Evolutionary conservation across 495 filamentous ascomycete genomes (phyloP).

Genomic region (Lasiosphaeria ovina): DNA sequence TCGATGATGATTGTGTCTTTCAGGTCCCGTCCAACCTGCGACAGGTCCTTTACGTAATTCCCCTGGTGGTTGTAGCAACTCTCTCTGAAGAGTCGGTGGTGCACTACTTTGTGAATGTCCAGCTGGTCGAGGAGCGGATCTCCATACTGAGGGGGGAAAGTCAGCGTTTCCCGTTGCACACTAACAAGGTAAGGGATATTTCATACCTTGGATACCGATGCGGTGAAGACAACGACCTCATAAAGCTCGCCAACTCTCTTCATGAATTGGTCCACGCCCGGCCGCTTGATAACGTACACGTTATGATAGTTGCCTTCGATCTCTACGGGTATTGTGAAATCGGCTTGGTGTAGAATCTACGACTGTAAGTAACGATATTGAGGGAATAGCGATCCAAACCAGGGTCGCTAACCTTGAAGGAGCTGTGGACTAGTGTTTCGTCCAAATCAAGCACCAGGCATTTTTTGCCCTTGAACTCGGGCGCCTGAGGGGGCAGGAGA

Average conservation of each 20-base stretch:
- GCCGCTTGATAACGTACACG: constrained; percentile 98
- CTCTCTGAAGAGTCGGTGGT: constrained; percentile 94
- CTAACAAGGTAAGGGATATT: neutral
- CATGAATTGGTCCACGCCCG: constrained; percentile 97
- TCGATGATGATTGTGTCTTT: constrained; percentile 99
- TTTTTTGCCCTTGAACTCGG: constrained; percentile 80
- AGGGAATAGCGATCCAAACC: neutral
- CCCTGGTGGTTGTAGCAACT: constrained; percentile 99
- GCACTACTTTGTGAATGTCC: constrained; percentile 95
- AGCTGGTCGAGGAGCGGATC: constrained; percentile 95
- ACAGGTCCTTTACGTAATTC: constrained; percentile 99
- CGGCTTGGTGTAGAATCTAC: constrained; percentile 94
- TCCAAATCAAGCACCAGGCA: constrained; percentile 95
- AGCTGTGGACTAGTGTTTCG: constrained; percentile 98
- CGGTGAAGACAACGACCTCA: constrained; percentile 98
- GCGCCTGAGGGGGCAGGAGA: constrained; percentile 74
- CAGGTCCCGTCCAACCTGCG: constrained; percentile 92
- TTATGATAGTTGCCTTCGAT: constrained; percentile 99
- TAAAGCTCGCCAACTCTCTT: constrained; percentile 97
- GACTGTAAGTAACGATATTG: constrained; percentile 16
- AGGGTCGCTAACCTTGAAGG: constrained; percentile 77
- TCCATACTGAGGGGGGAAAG: constrained; percentile 67
- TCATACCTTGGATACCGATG: constrained; percentile 94
- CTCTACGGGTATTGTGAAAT: constrained; percentile 98
- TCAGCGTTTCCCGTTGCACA: neutral